phyloP scores from a whole-genome alignment of 352 stramenopile genomes.

The Globisporangium mamillatum region DNA sequence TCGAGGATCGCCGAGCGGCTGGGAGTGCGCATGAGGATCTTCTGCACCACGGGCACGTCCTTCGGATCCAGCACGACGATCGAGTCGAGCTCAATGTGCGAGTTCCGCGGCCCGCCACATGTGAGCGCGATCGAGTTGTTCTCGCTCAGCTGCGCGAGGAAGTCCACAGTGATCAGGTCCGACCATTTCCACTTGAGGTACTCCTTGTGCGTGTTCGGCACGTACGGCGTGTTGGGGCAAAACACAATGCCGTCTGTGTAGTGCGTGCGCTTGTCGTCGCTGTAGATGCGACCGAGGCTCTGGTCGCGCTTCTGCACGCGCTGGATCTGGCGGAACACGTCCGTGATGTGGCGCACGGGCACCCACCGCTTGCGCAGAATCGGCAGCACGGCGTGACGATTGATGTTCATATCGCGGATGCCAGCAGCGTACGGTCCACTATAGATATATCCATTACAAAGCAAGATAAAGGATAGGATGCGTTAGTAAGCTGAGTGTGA shows the following conservation, averaged over 20 bases:
- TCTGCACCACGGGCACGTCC: slow-evolving; percentile 63
- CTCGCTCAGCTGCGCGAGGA: slow-evolving; percentile 61
- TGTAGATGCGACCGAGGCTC: slow-evolving; percentile 75
- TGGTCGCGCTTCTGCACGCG: slow-evolving; percentile 75
- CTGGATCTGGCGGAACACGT: slow-evolving; percentile 83
- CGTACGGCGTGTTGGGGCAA: slow-evolving; percentile 83
- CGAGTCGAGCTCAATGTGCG: slow-evolving; percentile 81
- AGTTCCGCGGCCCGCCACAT: slow-evolving; percentile 72
- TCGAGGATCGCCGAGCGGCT: slow-evolving; percentile 74
- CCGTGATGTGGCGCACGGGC: slow-evolving; percentile 72
- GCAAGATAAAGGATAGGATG: background rate
- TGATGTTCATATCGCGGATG: slow-evolving; percentile 64
- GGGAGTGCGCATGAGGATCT: slow-evolving; percentile 55
- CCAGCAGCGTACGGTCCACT: slow-evolving; percentile 69
- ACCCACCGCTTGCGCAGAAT: slow-evolving; percentile 86
- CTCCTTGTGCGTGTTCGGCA: slow-evolving; percentile 82
- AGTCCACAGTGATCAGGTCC: slow-evolving; percentile 89
- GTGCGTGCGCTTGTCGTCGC: slow-evolving; percentile 80
- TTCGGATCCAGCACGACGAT: slow-evolving; percentile 79
- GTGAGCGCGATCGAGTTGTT: slow-evolving; percentile 60
- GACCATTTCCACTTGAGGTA: slow-evolving; percentile 93
- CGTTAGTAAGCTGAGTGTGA: background rate
- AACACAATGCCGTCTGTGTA: slow-evolving; percentile 91
- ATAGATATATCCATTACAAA: background rate
- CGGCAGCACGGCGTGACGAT: slow-evolving; percentile 60